Evolutionary conservation across 73 alveolate genomes (phyloP).

Genomic region (Tetrahymena borealis): DNA sequence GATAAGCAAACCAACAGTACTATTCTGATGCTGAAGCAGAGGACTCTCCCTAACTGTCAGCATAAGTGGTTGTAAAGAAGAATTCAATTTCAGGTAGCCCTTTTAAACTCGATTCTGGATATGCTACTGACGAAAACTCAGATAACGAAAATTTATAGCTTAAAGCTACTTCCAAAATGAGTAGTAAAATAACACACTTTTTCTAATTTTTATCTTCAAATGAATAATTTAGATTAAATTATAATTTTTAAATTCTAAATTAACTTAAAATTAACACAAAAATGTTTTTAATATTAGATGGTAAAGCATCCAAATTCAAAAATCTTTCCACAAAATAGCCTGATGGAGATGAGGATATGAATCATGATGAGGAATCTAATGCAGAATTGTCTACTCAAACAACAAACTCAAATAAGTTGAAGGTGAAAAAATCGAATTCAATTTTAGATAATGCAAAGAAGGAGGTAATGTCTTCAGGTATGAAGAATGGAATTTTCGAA

Average conservation of each 20-base stretch:
- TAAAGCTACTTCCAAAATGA: background rate
- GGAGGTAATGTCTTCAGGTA: background rate
- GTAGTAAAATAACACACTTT: background rate
- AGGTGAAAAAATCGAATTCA: background rate
- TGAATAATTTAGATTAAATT: background rate
- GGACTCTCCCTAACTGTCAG: background rate
- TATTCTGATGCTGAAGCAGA: background rate
- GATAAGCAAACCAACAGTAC: background rate
- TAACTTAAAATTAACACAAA: background rate
- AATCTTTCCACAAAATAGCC: background rate
- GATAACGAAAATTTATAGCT: background rate
- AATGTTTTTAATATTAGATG: background rate
- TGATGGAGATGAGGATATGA: background rate
- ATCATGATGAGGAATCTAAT: background rate
- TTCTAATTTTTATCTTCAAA: background rate
- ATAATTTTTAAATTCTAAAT: background rate
- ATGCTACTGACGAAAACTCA: background rate
- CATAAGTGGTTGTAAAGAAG: background rate
- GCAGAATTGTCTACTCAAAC: background rate
- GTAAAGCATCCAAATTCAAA: background rate
- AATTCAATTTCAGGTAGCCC: background rate
- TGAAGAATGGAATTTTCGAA: background rate
- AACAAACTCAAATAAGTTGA: background rate
- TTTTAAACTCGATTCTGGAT: background rate
- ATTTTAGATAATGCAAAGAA: background rate